Evolutionary conservation across 495 filamentous ascomycete genomes (phyloP).

Genomic region (Penicillium dipodomyicola): DNA sequence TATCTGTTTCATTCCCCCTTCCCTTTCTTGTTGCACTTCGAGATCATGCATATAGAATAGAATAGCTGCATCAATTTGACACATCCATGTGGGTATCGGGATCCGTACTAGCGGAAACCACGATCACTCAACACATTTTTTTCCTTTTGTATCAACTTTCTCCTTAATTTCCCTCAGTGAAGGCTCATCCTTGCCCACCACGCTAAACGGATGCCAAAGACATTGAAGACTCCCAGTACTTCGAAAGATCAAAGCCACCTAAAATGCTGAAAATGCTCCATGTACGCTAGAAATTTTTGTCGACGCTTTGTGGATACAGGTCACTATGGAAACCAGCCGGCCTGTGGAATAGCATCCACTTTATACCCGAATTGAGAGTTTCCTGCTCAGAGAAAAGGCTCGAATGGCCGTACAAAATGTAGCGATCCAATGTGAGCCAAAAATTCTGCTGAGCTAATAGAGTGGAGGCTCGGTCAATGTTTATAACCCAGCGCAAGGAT

Average conservation of each 20-base stretch:
- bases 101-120: neutral
- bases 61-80: neutral
- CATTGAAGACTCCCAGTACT: no score
- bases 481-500: neutral
- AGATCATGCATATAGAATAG: neutral
- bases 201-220: no score
- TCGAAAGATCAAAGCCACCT: no score
- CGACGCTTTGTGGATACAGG: neutral
- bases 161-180: no score
- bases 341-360: constrained; percentile 3
- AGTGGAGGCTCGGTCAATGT: neutral
- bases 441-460: neutral
- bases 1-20: neutral
- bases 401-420: neutral
- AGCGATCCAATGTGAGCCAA: neutral
- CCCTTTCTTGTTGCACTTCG: neutral
- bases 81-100: neutral
- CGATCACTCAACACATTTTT: neutral
- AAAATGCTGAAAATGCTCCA: no score
- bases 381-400: neutral
- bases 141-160: neutral
- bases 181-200: no score
- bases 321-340: constrained; percentile 1
- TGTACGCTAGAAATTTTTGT: no score
- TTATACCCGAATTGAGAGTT: neutral